Percentiles rank a stretch among this genome's conserved stretches.
phyloP scores from a whole-genome alignment of 2,329 filamentous ascomycete genomes.

The Verticillium albo-atrum region DNA sequence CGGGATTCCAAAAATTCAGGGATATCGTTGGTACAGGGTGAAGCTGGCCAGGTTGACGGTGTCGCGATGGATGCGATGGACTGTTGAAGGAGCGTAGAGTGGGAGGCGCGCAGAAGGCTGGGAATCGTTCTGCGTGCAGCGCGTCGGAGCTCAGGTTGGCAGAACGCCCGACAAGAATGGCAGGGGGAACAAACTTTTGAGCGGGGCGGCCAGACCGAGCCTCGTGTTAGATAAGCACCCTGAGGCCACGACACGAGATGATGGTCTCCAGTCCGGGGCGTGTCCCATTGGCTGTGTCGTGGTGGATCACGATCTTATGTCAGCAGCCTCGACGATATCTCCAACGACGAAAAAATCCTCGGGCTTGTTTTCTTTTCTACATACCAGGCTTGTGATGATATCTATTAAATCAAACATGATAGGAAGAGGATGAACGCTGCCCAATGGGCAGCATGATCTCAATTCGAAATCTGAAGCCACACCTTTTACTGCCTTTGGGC shows the following conservation, averaged over 20 bases:
- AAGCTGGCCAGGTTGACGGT: neutral
- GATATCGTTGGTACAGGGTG: neutral
- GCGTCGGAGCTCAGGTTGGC: neutral
- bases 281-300: neutral
- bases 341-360: neutral
- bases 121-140: slow-evolving; percentile 14
- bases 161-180: neutral
- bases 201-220: neutral
- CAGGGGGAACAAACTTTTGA: neutral
- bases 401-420: slow-evolving; percentile 53
- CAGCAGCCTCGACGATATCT: neutral
- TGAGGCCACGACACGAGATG: neutral
- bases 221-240: neutral
- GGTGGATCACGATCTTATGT: neutral
- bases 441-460: slow-evolving; percentile 54
- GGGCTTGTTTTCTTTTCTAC: slow-evolving; percentile 24
- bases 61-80: neutral
- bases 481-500: slow-evolving; percentile 3
- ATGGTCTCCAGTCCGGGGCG: too few relatives aligned
- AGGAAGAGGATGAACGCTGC: slow-evolving; percentile 65
- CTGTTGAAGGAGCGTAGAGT: neutral
- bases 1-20: neutral
- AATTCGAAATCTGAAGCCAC: slow-evolving; percentile 58
- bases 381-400: slow-evolving; percentile 57
- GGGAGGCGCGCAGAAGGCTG: slow-evolving; percentile 1